Base-by-base conservation (phyloP, 164 flowering plant species). In the Warburgia ugandensis region DNA sequence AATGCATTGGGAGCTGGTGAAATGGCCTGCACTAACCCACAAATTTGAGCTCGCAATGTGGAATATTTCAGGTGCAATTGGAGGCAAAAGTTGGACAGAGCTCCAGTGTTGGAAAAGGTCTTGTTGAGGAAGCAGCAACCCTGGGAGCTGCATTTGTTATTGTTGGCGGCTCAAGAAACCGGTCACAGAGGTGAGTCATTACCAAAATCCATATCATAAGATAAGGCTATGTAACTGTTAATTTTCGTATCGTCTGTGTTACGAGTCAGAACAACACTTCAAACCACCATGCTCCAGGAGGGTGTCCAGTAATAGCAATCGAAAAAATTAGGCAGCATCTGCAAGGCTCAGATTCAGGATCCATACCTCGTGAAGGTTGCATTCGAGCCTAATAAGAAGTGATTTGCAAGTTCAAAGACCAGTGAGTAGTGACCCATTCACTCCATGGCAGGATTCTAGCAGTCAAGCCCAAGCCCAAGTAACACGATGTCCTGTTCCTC, bases 21-120 rank as follows among this genome's bases (percentile, higher is more conserved):
- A n/a, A n/a, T n/a, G n/a, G n/a, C n/a, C n/a, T n/a, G n/a, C n/a
- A n/a, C n/a, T n/a, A n/a, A n/a, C n/a, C n/a, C n/a, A n/a, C n/a
- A n/a, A n/a, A 13, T 27, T 8, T 2, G 0, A 20, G 12, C n/a
- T 39, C 29, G 29, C 23, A 3, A 38, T 29, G n/a, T n/a, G n/a
- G n/a, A n/a, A n/a, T n/a, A 25, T 61, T 38, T 54, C 74, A 86
- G 96, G 77, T 79, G 52, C 68, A 82, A 56, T 64, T 87, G 68
- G 90, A 84, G 48, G 96, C 94, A 27, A 80, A 64, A 66, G 86
- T 87, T 5, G 67, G 67, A 2, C 71, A 62, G 26, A 68, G 74
- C 68, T 54, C 77, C 0, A 73, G 76, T 31, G 31, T 76, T 17
- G 76, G 76, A 37, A 74, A 50, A 62, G 88, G 90, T 26, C 74